Percentiles rank a stretch among this genome's conserved stretches.
phyloP scores from a whole-genome alignment of 306 rosid species.

The Dryas drummondii region DNA sequence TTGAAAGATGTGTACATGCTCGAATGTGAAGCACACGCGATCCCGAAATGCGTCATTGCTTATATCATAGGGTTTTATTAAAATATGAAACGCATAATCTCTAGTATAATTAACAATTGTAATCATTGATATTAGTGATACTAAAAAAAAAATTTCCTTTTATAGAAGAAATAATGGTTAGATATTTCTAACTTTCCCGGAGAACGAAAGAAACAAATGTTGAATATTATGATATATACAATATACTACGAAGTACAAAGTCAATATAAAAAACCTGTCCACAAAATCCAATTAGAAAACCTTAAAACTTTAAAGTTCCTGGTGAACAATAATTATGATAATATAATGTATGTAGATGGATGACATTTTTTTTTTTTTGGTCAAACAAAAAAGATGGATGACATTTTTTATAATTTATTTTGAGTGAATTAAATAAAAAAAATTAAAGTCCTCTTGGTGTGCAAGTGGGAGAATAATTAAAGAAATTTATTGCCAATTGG shows the following conservation, averaged over 20 bases:
- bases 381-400: background rate
- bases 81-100: background rate
- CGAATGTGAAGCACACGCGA: background rate
- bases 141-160: background rate
- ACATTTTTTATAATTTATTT: background rate
- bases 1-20: background rate
- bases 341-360: background rate
- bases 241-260: background rate
- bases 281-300: background rate
- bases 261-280: background rate
- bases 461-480: slow-evolving; percentile 24
- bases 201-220: background rate
- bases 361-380: background rate
- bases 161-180: background rate
- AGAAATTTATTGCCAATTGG: slow-evolving; percentile 6
- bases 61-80: background rate
- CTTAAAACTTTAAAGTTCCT: background rate
- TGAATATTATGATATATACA: too few species aligned
- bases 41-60: slow-evolving; percentile 2
- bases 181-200: background rate
- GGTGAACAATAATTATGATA: too few species aligned
- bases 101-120: background rate
- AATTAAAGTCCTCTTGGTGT: background rate
- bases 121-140: background rate
- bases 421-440: background rate